These are phyloP conservation scores for Didymella exigua DNA, from an alignment of 2,329 filamentous ascomycete species.

Conservation along the genomic window DNA sequence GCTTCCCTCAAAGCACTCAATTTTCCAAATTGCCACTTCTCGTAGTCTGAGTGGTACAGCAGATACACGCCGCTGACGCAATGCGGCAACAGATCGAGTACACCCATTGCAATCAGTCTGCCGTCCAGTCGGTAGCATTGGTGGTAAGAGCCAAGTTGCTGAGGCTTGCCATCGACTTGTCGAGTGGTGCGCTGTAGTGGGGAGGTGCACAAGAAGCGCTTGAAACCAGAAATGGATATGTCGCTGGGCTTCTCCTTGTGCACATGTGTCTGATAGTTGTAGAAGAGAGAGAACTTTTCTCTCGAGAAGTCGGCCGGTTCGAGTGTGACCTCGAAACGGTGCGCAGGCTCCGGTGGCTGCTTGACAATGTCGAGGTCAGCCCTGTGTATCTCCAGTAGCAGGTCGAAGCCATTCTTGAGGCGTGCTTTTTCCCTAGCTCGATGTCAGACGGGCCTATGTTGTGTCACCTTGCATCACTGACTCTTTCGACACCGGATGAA, in stretches of 20 bases:
- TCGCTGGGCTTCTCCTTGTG: conserved; percentile 69
- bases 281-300: conserved; percentile 75
- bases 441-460: not conserved
- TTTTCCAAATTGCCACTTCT: conserved; percentile 74
- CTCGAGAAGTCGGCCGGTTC: conserved; percentile 73
- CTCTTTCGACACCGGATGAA: conserved; percentile 71
- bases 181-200: conserved; percentile 61
- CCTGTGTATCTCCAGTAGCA: conserved; percentile 71
- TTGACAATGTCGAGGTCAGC: conserved; percentile 63
- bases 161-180: conserved; percentile 56
- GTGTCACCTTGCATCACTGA: conserved; percentile 29
- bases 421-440: conserved; percentile 61
- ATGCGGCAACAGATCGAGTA: conserved; percentile 77
- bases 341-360: conserved; percentile 67
- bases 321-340: conserved; percentile 71
- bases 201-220: conserved; percentile 74
- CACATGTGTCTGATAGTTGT: conserved; percentile 75
- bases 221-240: conserved; percentile 68
- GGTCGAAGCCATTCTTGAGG: conserved; percentile 70
- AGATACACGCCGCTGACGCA: conserved; percentile 85
- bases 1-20: conserved; percentile 76
- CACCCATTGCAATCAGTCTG: conserved; percentile 73
- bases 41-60: conserved; percentile 76
- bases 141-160: conserved; percentile 74
- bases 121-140: conserved; percentile 83